Percentiles rank a stretch among this genome's conserved stretches.
These are phyloP conservation scores for Rosa multiflora DNA, from an alignment of 306 rosid genomes.

Conservation along the genomic window DNA sequence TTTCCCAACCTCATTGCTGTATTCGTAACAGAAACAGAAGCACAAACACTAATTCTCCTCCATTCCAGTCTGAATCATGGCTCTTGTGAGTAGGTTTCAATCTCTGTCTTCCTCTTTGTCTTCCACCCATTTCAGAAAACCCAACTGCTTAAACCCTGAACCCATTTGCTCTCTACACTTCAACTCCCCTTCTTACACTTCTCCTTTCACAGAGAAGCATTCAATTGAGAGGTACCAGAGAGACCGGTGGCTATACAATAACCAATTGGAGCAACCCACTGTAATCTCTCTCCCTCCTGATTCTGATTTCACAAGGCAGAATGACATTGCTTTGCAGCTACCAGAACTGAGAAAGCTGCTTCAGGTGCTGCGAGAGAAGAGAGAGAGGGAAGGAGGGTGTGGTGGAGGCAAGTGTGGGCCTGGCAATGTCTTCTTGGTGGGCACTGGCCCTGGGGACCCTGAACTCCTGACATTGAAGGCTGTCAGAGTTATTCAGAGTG, in stretches of 20 bases:
- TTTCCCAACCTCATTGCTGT: not conserved
- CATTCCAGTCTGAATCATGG: slow-evolving; percentile 34
- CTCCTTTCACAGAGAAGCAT: slow-evolving; percentile 87
- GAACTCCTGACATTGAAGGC: slow-evolving; percentile 87
- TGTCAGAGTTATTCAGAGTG: slow-evolving; percentile 59
- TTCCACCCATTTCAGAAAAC: slow-evolving; percentile 25
- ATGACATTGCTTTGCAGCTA: slow-evolving; percentile 78
- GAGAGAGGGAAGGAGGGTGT: slow-evolving; percentile 48
- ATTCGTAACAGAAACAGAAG: not conserved
- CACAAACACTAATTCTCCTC: not conserved
- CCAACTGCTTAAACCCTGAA: slow-evolving; percentile 24
- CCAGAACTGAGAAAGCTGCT: slow-evolving; percentile 87
- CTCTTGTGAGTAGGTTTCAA: slow-evolving; percentile 43
- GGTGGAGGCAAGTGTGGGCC: slow-evolving; percentile 42
- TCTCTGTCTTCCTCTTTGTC: slow-evolving; percentile 39
- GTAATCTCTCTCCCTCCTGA: slow-evolving; percentile 14
- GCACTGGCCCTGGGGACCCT: slow-evolving; percentile 97
- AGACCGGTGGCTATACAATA: slow-evolving; percentile 72
- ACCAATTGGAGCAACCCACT: slow-evolving; percentile 7
- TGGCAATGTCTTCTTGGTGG: slow-evolving; percentile 86
- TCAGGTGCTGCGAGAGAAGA: slow-evolving; percentile 64
- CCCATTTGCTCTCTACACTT: slow-evolving; percentile 52
- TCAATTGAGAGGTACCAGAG: slow-evolving; percentile 67
- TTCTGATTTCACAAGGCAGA: slow-evolving; percentile 45
- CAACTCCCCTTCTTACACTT: slow-evolving; percentile 35